Conservation (phyloP, 495 filamentous ascomycete genomes). For the Venustampulla echinocandica region DNA sequence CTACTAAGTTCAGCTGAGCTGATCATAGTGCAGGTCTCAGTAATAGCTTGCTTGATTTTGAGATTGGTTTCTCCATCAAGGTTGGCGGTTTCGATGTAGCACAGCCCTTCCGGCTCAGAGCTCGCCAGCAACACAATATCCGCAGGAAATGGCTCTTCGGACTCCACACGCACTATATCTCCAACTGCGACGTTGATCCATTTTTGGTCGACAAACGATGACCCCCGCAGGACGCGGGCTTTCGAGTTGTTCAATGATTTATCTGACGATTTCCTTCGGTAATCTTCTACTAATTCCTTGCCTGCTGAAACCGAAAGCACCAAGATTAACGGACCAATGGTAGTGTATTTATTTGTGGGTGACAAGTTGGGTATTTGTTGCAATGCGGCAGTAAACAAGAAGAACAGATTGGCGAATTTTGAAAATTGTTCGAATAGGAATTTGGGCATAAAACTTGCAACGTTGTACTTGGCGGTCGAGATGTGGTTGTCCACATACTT, state of each 20-base stretch:
- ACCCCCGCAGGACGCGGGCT: constrained; percentile 74
- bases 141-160: constrained; percentile 92
- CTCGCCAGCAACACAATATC: constrained; percentile 88
- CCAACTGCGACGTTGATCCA: constrained; percentile 94
- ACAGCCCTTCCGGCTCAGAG: constrained; percentile 94
- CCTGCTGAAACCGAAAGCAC: constrained; percentile 89
- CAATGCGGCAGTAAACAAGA: constrained; percentile 91
- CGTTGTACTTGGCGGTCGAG: constrained; percentile 96
- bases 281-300: constrained; percentile 93
- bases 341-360: constrained; percentile 91
- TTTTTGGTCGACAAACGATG: constrained; percentile 73
- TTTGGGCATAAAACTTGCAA: constrained; percentile 91
- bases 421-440: constrained; percentile 99
- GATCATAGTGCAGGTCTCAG: constrained; percentile 83
- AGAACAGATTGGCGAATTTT: constrained; percentile 98
- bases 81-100: constrained; percentile 99
- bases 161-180: constrained; percentile 90
- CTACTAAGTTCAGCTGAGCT: constrained; percentile 80
- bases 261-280: constrained; percentile 80
- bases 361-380: constrained; percentile 96
- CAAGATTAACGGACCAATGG: constrained; percentile 82
- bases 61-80: constrained; percentile 97
- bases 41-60: constrained; percentile 97
- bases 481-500: constrained; percentile 95
- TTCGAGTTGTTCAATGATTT: constrained; percentile 82